Percentiles rank a stretch among this genome's conserved stretches.
These are phyloP conservation scores for Cyberlindnera bimundalis DNA, from an alignment of 805 yeast genomes.

Conservation along the genomic window DNA sequence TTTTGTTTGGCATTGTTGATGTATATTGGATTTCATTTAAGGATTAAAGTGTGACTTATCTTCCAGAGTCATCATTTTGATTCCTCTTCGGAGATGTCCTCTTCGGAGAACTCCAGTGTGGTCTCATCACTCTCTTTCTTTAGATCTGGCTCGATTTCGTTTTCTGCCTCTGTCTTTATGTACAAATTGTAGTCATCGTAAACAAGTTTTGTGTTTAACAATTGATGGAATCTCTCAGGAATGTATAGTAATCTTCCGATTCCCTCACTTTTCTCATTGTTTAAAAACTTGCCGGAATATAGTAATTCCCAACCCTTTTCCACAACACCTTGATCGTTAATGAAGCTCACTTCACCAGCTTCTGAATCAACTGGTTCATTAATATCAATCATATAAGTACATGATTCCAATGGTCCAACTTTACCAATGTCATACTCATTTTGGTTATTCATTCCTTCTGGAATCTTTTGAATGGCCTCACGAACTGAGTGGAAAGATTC, in stretches of 20 bases:
- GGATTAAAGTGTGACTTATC: no score
- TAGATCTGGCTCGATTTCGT: neutral
- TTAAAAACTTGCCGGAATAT: constrained; percentile 11
- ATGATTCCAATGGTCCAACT: constrained; percentile 43
- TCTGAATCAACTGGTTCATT: constrained; percentile 43
- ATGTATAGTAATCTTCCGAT: constrained; percentile 52
- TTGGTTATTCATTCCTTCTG: constrained; percentile 69
- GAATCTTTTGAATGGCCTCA: constrained; percentile 44
- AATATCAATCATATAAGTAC: constrained; percentile 74
- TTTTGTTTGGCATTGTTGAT: no score
- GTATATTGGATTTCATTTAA: no score
- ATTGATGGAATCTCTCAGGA: constrained; percentile 35
- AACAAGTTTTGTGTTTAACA: constrained; percentile 35
- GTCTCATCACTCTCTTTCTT: neutral
- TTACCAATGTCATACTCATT: constrained; percentile 64
- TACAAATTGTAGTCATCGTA: constrained; percentile 51
- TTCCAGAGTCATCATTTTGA: no score
- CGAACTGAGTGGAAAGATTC: constrained; percentile 37
- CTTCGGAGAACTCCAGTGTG: no score
- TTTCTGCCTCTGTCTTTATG: constrained; percentile 20
- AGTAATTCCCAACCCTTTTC: constrained; percentile 45
- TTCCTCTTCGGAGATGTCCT: no score
- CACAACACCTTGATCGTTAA: constrained; percentile 10
- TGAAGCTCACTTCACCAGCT: constrained; percentile 36
- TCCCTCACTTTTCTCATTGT: constrained; percentile 51